These are phyloP conservation scores for Termitomyces sp. DNA, from an alignment of 768 basidiomycete species.

Conservation along the genomic window DNA sequence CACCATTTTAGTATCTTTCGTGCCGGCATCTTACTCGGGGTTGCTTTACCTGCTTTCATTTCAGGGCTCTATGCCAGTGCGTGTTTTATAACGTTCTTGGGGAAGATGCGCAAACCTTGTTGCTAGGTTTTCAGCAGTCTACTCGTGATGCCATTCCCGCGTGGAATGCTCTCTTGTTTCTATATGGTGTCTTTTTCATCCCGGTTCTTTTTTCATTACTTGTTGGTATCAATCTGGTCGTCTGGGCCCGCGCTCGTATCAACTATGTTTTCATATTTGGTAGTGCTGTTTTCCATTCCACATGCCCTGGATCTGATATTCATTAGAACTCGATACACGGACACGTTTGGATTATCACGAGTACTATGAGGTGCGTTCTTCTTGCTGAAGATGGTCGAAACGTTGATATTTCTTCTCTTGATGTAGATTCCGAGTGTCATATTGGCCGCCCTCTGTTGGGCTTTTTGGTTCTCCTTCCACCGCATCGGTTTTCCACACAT, in stretches of 20 bases:
- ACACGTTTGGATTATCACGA: conserved; percentile 72
- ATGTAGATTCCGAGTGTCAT: conserved; percentile 73
- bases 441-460: conserved; percentile 66
- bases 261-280: conserved; percentile 95
- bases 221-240: conserved; percentile 77
- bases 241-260: conserved; percentile 71
- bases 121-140: conserved; percentile 47
- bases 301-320: neutral
- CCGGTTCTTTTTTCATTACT: conserved; percentile 73
- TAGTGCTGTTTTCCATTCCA: conserved; percentile 24
- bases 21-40: conserved; percentile 66
- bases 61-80: conserved; percentile 60
- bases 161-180: conserved; percentile 69
- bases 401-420: conserved; percentile 2
- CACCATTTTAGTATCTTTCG: conserved; percentile 72
- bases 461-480: conserved; percentile 82
- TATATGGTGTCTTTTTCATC: conserved; percentile 71
- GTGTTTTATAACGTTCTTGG: conserved; percentile 4
- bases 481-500: conserved; percentile 48
- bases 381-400: neutral
- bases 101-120: neutral
- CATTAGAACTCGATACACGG: conserved; percentile 59
- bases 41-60: conserved; percentile 63
- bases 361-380: conserved; percentile 47
- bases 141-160: conserved; percentile 52